Evolutionary conservation across 2,329 filamentous ascomycete genomes (phyloP), one percentile per base, ranked within the genome.

Genomic region (Dothiorella sarmentorum): DNA sequence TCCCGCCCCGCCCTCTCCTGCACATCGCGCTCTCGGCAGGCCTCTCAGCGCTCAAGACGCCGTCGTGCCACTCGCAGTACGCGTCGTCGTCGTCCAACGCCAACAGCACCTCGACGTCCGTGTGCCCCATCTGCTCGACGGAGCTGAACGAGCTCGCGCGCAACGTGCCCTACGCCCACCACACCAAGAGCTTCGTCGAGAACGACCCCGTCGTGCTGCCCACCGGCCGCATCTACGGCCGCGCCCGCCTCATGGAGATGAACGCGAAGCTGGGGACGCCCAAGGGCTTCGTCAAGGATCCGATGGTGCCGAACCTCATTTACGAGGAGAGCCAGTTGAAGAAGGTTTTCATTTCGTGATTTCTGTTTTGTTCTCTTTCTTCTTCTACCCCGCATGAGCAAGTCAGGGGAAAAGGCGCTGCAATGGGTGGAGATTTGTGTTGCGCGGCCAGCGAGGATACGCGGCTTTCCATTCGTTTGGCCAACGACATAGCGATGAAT

Each of bases 41-140:
- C 7, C 83, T 99, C 9, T 97, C 92, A 0, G 92, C 94, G 1
- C 86, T 99, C 64, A 99, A 99, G 74, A 97, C 94, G 0, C 94
- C 94, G 0, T 87, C 91, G 15, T 99, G 94, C 71, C 92, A 97
- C 75, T 88, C 88, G 1, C 77, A 79, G 20, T 82, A 81, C 64
- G 77, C 83, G 4, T 81, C 83, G 1, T 81, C 82, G 9, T 81
- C 76, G 13, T 78, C 79, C 17, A 75, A 77, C 64, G 69, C 73
- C n/a, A 80, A 78, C 26, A 82, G 88, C 1, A 85, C 85, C 2
- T 87, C 75, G 10, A 75, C 89, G 7, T 87, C 85, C 49, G 85
- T 97, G 40, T 99, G 94, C 67, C 94, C 94, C 3, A 97, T 99
- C 69, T 99, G 94, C 78, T 94, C 89, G 47, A 94, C 89, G 0